Conservation (phyloP, 2,329 filamentous ascomycete genomes). For the Escovopsis sp. region DNA sequence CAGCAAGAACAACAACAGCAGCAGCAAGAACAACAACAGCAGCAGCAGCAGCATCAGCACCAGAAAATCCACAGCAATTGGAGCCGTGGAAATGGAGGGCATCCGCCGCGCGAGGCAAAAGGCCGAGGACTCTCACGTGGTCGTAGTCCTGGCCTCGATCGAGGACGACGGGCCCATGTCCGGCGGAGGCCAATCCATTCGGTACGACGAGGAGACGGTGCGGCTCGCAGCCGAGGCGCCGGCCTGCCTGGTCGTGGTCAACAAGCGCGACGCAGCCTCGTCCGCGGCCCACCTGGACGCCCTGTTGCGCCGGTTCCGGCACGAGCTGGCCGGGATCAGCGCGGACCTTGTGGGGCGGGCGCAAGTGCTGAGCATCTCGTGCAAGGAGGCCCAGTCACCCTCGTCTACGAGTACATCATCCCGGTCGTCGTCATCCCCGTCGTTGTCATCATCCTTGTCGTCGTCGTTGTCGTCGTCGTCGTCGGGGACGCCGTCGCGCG, state of each 20-base stretch:
- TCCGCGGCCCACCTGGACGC: conserved; percentile 14
- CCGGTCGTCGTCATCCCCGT: no score
- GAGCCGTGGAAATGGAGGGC: conserved; percentile 72
- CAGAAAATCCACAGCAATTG: no score
- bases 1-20: no score
- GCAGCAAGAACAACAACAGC: no score
- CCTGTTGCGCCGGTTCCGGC: conserved; percentile 26
- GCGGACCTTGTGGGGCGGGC: conserved; percentile 18
- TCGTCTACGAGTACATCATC: no score
- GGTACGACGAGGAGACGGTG: conserved; percentile 40
- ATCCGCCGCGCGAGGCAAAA: conserved; percentile 73
- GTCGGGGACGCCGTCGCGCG: no score
- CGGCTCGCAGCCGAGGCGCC: conserved; percentile 33
- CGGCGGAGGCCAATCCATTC: conserved; percentile 26
- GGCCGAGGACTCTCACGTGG: conserved; percentile 69
- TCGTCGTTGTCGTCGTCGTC: background rate
- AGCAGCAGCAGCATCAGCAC: no score
- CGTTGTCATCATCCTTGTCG: conserved; percentile 7
- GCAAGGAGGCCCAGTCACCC: conserved; percentile 38
- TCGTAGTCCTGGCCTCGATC: conserved; percentile 66
- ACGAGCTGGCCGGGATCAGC: conserved; percentile 6
- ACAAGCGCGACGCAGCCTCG: conserved; percentile 42
- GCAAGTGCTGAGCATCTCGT: conserved; percentile 47
- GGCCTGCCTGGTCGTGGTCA: conserved; percentile 39
- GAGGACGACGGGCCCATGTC: conserved; percentile 40